Percentiles rank a stretch among this genome's conserved stretches.
Evolutionary conservation across 345 rosid species (phyloP).

Genomic region (Hypericum perforatum): DNA sequence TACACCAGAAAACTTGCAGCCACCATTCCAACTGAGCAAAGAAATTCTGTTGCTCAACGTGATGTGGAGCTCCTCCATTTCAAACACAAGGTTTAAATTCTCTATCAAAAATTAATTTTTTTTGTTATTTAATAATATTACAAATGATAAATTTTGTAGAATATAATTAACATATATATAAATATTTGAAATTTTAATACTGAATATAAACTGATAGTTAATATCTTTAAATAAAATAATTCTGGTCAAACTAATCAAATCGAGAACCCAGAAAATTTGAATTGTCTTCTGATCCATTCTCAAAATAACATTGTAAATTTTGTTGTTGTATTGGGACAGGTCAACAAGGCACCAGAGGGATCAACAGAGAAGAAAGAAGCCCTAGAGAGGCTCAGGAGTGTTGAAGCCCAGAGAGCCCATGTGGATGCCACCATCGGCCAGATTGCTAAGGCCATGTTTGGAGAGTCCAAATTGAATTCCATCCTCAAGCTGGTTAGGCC

Average conservation of each 20-base stretch:
- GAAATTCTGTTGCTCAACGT: slow-evolving; percentile 15
- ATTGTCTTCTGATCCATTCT: too few species aligned
- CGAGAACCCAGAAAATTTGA: too few species aligned
- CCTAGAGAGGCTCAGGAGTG: slow-evolving; percentile 17
- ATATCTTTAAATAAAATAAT: too few species aligned
- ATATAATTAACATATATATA: too few species aligned
- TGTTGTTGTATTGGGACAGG: slow-evolving; percentile 14
- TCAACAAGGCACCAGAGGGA: slow-evolving; percentile 24
- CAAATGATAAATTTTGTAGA: too few species aligned
- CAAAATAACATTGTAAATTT: too few species aligned
- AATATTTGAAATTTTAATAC: too few species aligned
- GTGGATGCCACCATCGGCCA: slow-evolving; percentile 30
- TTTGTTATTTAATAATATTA: too few species aligned
- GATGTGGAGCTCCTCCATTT: slow-evolving; percentile 38
- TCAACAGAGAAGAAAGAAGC: slow-evolving; percentile 38
- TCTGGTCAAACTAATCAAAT: too few species aligned
- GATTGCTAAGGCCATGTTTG: slow-evolving; percentile 21
- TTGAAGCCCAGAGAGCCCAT: slow-evolving; percentile 19
- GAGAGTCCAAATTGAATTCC: slow-evolving; percentile 17
- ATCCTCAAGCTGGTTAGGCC: slow-evolving; percentile 28
- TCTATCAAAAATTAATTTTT: too few species aligned
- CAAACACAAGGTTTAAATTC: slow-evolving; percentile 20
- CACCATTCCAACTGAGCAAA: not conserved
- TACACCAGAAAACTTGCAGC: slow-evolving; percentile 1
- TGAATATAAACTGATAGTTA: too few species aligned